phyloP scores from a whole-genome alignment of 2,329 filamentous ascomycete genomes.

The Pezicula radicicola region DNA sequence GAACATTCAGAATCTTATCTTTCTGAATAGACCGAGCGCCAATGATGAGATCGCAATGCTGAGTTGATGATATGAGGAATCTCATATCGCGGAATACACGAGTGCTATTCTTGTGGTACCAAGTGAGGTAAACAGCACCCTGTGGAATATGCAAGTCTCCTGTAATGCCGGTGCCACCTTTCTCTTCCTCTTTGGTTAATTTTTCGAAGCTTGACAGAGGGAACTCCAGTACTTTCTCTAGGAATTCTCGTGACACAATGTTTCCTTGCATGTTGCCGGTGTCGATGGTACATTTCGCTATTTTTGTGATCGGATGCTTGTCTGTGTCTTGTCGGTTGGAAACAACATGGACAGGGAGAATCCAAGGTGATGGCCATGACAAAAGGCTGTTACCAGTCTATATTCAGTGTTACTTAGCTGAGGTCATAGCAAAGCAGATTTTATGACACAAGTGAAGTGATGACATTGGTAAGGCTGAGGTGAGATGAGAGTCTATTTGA shows the following conservation, averaged over 20 bases:
- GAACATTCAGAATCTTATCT: constrained; percentile 5
- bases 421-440: no score
- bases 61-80: constrained; percentile 5
- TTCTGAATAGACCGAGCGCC: constrained; percentile 7
- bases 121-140: constrained; percentile 5
- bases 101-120: constrained; percentile 8
- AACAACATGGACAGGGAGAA: not conserved
- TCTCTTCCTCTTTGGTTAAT: not conserved
- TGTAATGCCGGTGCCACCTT: not conserved
- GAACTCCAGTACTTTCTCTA: not conserved
- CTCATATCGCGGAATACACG: constrained; percentile 8
- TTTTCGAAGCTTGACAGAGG: not conserved
- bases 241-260: constrained; percentile 6
- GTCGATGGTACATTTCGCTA: constrained; percentile 5
- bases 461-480: no score
- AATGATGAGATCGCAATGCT: constrained; percentile 8
- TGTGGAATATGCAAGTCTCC: constrained; percentile 3
- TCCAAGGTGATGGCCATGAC: no score
- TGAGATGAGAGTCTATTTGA: no score
- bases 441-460: no score
- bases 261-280: constrained; percentile 8
- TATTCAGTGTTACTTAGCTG: no score
- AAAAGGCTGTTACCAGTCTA: no score
- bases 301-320: not conserved
- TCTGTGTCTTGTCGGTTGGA: not conserved